These are phyloP conservation scores for Nigrograna mackinnonii DNA, from an alignment of 2,329 filamentous ascomycete genomes.

Conservation along the genomic window DNA sequence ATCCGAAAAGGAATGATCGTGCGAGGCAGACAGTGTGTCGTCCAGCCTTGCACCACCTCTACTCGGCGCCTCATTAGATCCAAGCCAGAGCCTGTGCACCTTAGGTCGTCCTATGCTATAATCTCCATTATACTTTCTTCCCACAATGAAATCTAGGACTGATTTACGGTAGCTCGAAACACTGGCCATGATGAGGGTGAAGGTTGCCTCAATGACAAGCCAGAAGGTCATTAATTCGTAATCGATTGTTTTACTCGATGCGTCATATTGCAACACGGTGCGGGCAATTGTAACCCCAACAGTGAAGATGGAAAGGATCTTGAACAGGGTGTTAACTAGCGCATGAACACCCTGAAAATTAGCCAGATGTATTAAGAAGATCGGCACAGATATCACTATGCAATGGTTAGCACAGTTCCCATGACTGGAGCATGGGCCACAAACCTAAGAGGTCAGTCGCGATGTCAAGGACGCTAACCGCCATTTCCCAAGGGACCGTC, in stretches of 20 bases:
- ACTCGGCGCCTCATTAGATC: too few species aligned
- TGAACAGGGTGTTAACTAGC: slow-evolving; percentile 15
- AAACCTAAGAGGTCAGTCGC: slow-evolving; percentile 15
- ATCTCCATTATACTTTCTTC: too few species aligned
- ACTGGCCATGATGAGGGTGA: slow-evolving; percentile 12
- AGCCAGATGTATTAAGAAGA: slow-evolving; percentile 17
- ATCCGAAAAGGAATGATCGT: too few species aligned
- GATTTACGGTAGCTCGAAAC: slow-evolving; percentile 16
- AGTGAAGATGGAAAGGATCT: slow-evolving; percentile 13
- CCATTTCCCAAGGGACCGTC: slow-evolving; percentile 9
- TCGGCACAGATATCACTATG: slow-evolving; percentile 13
- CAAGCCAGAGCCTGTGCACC: too few species aligned
- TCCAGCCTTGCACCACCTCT: too few species aligned
- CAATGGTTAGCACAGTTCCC: slow-evolving; percentile 3
- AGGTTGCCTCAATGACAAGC: slow-evolving; percentile 15
- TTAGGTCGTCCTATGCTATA: too few species aligned
- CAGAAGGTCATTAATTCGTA: slow-evolving; percentile 10
- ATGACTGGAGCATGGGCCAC: neutral
- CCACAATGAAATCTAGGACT: slow-evolving; percentile 9
- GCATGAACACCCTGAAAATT: slow-evolving; percentile 12
- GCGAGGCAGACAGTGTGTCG: too few species aligned
- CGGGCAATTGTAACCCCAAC: slow-evolving; percentile 13
- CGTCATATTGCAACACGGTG: slow-evolving; percentile 13
- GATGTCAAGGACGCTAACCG: slow-evolving; percentile 14
- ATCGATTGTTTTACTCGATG: slow-evolving; percentile 3